Percentiles rank a stretch among this genome's conserved stretches.
Conservation (phyloP, 441 rosid species). For the Populus tomentosa region DNA sequence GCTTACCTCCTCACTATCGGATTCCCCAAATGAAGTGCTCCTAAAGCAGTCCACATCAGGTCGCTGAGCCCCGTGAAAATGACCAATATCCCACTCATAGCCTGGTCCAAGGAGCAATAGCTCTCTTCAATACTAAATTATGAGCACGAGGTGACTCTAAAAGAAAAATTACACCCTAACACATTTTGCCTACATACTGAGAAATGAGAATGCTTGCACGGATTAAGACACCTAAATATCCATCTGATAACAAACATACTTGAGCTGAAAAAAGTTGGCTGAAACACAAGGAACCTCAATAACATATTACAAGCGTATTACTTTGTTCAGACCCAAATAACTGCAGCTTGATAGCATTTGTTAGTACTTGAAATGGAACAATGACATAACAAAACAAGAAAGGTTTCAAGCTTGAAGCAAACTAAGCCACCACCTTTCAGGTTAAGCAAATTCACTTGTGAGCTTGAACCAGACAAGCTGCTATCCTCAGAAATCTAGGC, state of each 20-base stretch:
- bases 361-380: too few relatives aligned
- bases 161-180: background rate
- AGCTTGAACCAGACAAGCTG: background rate
- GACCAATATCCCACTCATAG: constrained; percentile 97
- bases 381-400: background rate
- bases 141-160: constrained; percentile 1
- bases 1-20: constrained; percentile 43
- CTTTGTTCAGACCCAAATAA: background rate
- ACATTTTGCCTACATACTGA: background rate
- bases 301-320: background rate
- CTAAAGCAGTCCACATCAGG: constrained; percentile 92
- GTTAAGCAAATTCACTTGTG: background rate
- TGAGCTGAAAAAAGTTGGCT: background rate
- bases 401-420: background rate
- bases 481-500: background rate
- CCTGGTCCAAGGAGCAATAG: constrained; percentile 45
- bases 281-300: background rate
- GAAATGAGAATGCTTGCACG: background rate
- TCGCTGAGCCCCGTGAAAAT: constrained; percentile 63
- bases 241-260: background rate
- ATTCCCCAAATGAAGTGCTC: constrained; percentile 68
- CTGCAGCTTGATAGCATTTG: background rate
- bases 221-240: too few relatives aligned
- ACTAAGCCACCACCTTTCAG: background rate
- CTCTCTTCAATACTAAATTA: constrained; percentile 8